Conservation (phyloP, 768 basidiomycete genomes). For the Collybiopsis confluens region DNA sequence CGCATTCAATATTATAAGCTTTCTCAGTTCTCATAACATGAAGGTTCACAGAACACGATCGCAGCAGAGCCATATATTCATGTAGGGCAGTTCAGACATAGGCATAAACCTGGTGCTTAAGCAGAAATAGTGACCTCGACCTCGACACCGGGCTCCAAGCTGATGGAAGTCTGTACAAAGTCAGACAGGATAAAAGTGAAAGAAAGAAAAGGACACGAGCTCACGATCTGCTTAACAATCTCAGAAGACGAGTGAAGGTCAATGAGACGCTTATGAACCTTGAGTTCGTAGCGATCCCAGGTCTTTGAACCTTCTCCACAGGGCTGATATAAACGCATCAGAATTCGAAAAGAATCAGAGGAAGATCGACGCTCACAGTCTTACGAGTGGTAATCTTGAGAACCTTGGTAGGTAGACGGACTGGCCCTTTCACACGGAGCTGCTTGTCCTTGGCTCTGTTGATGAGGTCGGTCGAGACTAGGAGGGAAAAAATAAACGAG, state of each 20-base stretch:
- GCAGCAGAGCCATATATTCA: neutral
- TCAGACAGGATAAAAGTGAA: constrained; percentile 4
- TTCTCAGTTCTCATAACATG: too few species aligned
- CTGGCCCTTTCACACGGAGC: constrained; percentile 97
- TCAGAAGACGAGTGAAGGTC: constrained; percentile 98
- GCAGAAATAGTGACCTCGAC: constrained; percentile 96
- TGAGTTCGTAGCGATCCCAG: constrained; percentile 99
- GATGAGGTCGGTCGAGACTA: constrained; percentile 95
- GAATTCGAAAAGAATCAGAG: neutral
- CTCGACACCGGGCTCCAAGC: constrained; percentile 98
- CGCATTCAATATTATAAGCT: too few species aligned
- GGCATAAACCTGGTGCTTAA: constrained; percentile 26
- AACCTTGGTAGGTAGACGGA: constrained; percentile 98
- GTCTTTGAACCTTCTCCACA: constrained; percentile 99
- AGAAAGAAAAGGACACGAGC: constrained; percentile 20
- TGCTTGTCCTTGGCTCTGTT: constrained; percentile 99
- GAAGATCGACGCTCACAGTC: constrained; percentile 57
- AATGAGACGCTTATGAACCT: constrained; percentile 99
- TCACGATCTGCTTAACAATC: constrained; percentile 98
- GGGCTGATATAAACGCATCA: constrained; percentile 48
- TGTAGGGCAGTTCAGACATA: neutral
- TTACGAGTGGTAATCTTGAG: constrained; percentile 99
- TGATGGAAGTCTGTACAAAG: constrained; percentile 84
- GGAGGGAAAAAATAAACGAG: neutral
- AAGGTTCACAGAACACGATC: too few species aligned